phyloP scores from a whole-genome alignment of 176 grass and related monocot species.

The Cenchrus purpureus region DNA sequence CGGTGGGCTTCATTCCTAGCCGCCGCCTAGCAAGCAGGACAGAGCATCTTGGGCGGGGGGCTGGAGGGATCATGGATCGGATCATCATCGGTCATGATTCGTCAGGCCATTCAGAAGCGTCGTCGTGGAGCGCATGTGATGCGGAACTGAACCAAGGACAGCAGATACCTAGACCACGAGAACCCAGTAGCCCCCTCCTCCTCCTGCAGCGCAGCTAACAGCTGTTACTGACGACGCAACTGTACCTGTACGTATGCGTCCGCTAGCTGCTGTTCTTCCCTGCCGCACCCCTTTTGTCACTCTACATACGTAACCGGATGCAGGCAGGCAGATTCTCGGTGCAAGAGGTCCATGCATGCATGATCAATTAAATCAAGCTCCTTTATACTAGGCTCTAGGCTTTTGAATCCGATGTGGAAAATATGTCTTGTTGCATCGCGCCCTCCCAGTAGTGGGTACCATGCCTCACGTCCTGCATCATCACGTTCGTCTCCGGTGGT shows the following conservation, averaged over 20 bases:
- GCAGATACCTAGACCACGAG: slow-evolving; percentile 28
- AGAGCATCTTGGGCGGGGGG: slow-evolving; percentile 8
- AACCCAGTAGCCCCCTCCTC: background rate
- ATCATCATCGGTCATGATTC: slow-evolving; percentile 38
- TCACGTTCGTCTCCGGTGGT: background rate
- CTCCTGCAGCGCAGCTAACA: background rate
- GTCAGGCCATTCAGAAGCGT: background rate
- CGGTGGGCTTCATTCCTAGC: background rate
- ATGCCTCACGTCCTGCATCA: background rate
- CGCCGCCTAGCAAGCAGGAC: background rate
- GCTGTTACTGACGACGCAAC: background rate
- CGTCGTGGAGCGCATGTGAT: slow-evolving; percentile 17
- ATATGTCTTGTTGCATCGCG: background rate
- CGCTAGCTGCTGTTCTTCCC: background rate
- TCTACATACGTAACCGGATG: background rate
- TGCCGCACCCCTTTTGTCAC: slow-evolving; percentile 29
- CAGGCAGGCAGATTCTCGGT: slow-evolving; percentile 28
- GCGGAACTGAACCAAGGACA: background rate
- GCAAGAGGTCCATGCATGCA: background rate
- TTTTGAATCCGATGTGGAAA: background rate
- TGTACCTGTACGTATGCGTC: background rate
- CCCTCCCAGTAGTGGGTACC: background rate
- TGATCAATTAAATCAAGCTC: no score
- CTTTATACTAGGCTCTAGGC: background rate
- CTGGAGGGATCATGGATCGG: no score